Base-by-base conservation (phyloP, 331 rosid genomes). In the Pyrus hybrid region DNA sequence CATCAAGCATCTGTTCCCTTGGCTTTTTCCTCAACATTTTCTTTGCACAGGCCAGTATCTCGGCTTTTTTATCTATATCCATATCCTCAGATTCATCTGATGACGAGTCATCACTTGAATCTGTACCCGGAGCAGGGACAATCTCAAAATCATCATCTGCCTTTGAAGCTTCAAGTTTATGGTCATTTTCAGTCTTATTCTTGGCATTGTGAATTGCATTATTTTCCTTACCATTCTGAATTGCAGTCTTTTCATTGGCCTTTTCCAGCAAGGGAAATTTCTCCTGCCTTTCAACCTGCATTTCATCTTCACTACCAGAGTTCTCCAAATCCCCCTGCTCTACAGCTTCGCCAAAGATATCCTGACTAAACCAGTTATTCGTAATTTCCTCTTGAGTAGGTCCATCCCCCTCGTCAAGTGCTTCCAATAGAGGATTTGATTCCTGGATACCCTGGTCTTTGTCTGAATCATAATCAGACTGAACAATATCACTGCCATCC, bases 361-460 rank as follows among this genome's bases (percentile, higher is more conserved):
- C 92, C 86, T 92, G 96, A 87, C 91, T 84, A 81, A 87, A 94
- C 99, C 99, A 94, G 77, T 81, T 85, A 65, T 90, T 86, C 45
- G 85, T 83, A 13, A 94, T 70, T 81, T 94, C 97, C 74, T 92
- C 95, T 76, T 81, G 88, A 56, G 95, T 87, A 70, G 87, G 90
- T 58, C 58, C 91, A 25, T 75, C 78, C 63, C 91, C 93, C 5
- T 92, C 96, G 77, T 84, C 88, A 72, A 91, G 88, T 3, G 92
- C 89, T 63, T 91, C 95, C 90, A 94, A 45, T 43, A 94, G 86
- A 78, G 99, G 97, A 77, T 94, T 94, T 68, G 81, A 87, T 82
- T 94, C 98, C 75, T 77, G 85, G 61, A 75, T 81, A 71, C 29
- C 90, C 56, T 78, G 72, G 20, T 80, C 93, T 75, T 76, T 87